phyloP scores from a whole-genome alignment of 140 eudicot genomes.

The Oenanthe javanica region DNA sequence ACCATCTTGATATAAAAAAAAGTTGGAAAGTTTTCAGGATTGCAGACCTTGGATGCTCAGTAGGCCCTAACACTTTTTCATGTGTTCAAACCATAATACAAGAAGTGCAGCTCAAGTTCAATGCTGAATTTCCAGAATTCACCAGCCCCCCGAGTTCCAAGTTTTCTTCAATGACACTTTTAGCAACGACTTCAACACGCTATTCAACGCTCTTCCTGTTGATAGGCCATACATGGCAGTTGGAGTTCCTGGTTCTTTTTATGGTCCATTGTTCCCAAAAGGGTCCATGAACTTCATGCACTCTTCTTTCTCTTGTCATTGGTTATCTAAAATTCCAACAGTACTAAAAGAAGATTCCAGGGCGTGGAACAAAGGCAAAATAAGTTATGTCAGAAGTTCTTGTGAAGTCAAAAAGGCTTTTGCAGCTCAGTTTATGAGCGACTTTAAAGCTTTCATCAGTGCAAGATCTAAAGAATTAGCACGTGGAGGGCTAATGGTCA shows the following conservation, averaged over 20 bases:
- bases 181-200: conserved; percentile 36
- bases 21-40: conserved; percentile 1
- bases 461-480: conserved; percentile 12
- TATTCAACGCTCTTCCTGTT: conserved; percentile 18
- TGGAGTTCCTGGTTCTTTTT: conserved; percentile 30
- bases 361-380: conserved; percentile 2
- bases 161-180: conserved; percentile 26
- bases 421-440: conserved; percentile 5
- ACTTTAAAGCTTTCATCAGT: background rate
- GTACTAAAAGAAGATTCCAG: background rate
- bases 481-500: conserved; percentile 1
- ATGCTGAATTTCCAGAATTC: background rate
- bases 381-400: conserved; percentile 1
- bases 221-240: conserved; percentile 17
- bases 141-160: conserved; percentile 14
- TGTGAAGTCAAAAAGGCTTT: conserved; percentile 8
- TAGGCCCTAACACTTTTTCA: conserved; percentile 27
- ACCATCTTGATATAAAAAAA: conserved; percentile 13
- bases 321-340: conserved; percentile 27
- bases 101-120: conserved; percentile 13
- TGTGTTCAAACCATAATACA: conserved; percentile 22
- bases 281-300: conserved; percentile 20
- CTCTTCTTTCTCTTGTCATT: conserved; percentile 25
- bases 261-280: conserved; percentile 24
- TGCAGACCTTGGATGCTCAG: conserved; percentile 31